These are phyloP conservation scores for Kingdonia uniflora DNA, from an alignment of 164 flowering plant species.

Conservation along the genomic window DNA sequence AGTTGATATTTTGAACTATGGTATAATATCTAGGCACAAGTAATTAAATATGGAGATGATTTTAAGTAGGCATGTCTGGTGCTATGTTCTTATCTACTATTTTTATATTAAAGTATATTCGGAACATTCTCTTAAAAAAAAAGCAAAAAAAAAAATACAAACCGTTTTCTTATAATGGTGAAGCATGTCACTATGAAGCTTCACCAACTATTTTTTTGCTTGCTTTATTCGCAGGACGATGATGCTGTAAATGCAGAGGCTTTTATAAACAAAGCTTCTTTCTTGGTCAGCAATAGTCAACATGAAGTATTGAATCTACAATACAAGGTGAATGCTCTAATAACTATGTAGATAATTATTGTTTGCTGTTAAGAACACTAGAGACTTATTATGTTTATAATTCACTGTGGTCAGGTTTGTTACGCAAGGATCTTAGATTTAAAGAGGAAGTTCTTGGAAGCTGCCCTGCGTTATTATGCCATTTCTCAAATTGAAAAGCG, in stretches of 20 bases:
- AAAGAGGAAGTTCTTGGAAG: conserved; percentile 94
- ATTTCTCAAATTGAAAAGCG: conserved; percentile 95
- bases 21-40: no score
- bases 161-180: no score
- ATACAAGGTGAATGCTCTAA: conserved; percentile 54
- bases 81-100: no score
- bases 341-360: neutral
- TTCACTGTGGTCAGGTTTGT: conserved; percentile 46
- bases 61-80: no score
- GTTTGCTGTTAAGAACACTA: neutral
- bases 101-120: no score
- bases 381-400: neutral
- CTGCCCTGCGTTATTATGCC: conserved; percentile 94
- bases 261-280: conserved; percentile 90
- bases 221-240: conserved; percentile 60
- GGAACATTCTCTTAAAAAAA: no score
- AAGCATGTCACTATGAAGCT: no score
- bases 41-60: no score
- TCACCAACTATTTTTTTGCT: neutral
- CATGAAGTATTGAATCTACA: conserved; percentile 85
- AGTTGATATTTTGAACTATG: no score
- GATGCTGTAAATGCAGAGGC: conserved; percentile 98
- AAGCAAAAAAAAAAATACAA: no score
- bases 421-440: conserved; percentile 92
- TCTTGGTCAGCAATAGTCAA: conserved; percentile 85